Evolutionary conservation across 345 rosid genomes (phyloP).

Genomic region (Gossypium stocksii): DNA sequence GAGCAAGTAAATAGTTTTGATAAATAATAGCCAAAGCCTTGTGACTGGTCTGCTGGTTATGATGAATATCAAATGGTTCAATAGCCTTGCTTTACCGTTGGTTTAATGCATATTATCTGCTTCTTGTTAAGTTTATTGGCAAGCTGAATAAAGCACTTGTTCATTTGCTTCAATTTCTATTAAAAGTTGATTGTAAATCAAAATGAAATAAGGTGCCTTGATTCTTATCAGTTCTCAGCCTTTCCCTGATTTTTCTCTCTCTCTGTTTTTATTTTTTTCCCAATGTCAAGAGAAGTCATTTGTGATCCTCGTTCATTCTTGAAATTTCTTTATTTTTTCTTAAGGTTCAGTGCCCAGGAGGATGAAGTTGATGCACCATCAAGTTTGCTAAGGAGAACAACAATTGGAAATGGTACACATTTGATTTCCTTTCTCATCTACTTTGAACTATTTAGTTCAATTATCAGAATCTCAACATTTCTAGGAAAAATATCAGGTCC

Average conservation of each 20-base stretch:
- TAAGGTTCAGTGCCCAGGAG: constrained; percentile 83
- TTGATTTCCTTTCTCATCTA: constrained; percentile 10
- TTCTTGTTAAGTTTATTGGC: not conserved
- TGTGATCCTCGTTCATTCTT: not conserved
- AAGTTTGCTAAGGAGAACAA: constrained; percentile 70
- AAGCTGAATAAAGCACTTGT: not conserved
- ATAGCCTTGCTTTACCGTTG: not conserved
- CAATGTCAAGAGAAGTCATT: not conserved
- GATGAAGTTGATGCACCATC: constrained; percentile 69
- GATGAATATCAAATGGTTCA: not conserved
- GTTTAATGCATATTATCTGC: not conserved
- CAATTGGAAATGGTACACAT: constrained; percentile 87
- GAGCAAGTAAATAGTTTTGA: not conserved
- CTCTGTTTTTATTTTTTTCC: not conserved
- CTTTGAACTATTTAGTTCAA: constrained; percentile 19
- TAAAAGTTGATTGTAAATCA: not conserved
- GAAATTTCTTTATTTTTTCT: constrained; percentile 6
- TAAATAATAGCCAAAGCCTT: not conserved
- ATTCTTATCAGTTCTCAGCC: not conserved
- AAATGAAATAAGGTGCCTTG: not conserved
- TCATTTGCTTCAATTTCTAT: not conserved
- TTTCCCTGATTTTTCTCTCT: not conserved
- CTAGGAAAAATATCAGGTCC: constrained; percentile 51
- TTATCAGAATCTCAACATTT: constrained; percentile 24
- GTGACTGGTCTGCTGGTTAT: not conserved